Conservation (phyloP, 257 asterid genomes). For the Leonotis leonurus region DNA sequence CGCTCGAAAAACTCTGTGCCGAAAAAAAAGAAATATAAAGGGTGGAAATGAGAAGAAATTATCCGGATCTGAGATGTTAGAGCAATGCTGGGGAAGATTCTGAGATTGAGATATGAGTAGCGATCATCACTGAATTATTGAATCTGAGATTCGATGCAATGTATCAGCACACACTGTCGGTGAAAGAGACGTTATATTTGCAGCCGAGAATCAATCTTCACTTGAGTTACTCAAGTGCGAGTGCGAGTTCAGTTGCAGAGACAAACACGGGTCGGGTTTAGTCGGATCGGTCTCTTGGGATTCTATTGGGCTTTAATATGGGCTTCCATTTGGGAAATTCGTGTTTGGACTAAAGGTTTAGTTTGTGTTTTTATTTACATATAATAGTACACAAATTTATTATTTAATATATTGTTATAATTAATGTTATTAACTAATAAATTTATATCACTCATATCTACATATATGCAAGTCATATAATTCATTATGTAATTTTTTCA, state of each 20-base stretch:
- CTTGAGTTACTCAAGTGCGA: not conserved
- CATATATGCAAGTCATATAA: no score
- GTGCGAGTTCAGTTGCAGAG: not conserved
- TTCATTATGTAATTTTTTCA: no score
- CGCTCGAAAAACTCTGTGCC: not conserved
- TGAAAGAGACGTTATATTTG: not conserved
- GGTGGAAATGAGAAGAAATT: not conserved
- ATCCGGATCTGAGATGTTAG: constrained; percentile 11
- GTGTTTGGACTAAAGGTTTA: no score
- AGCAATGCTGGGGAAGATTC: not conserved
- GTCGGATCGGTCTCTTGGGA: no score
- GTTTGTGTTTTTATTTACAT: no score
- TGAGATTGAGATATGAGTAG: not conserved
- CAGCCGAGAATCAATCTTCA: not conserved
- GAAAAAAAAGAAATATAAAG: not conserved
- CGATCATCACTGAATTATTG: not conserved
- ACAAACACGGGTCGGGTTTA: not conserved
- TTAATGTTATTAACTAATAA: no score
- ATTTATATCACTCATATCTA: no score
- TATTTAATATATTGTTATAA: no score
- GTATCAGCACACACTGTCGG: not conserved
- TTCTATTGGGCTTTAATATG: not conserved
- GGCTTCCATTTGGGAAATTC: no score
- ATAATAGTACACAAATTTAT: no score
- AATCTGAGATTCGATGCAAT: not conserved